Evolutionary conservation across 140 eudicot genomes (phyloP).

Genomic region (Anethum foeniculum): DNA sequence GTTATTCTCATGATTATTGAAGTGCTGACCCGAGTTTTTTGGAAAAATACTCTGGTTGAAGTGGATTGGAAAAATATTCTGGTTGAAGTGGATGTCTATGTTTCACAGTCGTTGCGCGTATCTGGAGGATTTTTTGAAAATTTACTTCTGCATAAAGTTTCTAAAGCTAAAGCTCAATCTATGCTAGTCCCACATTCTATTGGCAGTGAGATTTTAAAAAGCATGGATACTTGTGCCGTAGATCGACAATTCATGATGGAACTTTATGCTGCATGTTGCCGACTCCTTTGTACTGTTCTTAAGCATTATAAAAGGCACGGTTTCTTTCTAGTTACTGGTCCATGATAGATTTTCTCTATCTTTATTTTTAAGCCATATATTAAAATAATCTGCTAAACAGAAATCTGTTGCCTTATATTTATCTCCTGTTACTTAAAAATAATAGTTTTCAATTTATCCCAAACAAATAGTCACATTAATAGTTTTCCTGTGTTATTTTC

Average conservation of each 20-base stretch:
- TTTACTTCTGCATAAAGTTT: conserved; percentile 30
- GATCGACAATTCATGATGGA: conserved; percentile 46
- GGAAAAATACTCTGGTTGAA: conserved; percentile 54
- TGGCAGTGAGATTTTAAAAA: conserved; percentile 11
- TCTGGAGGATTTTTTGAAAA: conserved; percentile 59
- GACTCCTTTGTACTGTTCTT: conserved; percentile 58
- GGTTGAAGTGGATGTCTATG: conserved; percentile 46
- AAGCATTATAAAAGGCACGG: conserved; percentile 66
- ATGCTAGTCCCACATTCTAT: conserved; percentile 7
- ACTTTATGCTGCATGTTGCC: conserved; percentile 74
- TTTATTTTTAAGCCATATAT: too few species aligned
- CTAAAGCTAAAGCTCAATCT: conserved; percentile 16
- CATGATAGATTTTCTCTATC: too few species aligned
- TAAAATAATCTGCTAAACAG: too few species aligned
- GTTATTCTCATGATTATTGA: conserved; percentile 73
- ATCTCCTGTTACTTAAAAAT: background rate
- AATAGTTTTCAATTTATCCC: too few species aligned
- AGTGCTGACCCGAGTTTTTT: conserved; percentile 54
- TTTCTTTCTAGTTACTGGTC: conserved; percentile 1
- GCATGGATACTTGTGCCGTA: conserved; percentile 20
- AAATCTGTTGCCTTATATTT: background rate
- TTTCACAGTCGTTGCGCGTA: conserved; percentile 52
- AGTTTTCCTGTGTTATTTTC: background rate
- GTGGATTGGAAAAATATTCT: conserved; percentile 60
- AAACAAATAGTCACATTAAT: background rate